A percentile compares a stretch with the other conserved stretches of the same genome.
Evolutionary conservation across 768 basidiomycete species (phyloP).

Genomic region (Hericium rajendrae): DNA sequence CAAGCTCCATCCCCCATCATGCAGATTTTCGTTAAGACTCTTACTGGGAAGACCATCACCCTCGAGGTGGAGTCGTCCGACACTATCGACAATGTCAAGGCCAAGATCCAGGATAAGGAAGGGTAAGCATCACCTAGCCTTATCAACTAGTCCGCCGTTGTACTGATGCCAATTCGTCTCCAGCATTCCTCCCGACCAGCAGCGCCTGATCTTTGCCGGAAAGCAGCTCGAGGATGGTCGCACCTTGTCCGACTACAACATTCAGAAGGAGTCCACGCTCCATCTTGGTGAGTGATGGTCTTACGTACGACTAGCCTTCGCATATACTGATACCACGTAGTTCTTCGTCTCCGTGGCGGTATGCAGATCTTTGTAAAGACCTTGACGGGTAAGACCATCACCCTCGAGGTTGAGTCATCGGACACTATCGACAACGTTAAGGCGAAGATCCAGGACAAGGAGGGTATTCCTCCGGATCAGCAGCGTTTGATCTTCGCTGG

Average conservation of each 20-base stretch:
- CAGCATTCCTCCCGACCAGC: conserved; percentile 90
- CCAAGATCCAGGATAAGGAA: conserved; percentile 97
- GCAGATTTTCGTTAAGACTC: conserved; percentile 49
- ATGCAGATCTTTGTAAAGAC: conserved; percentile 73
- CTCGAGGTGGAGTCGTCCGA: conserved; percentile 97
- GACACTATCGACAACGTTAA: conserved; percentile 97
- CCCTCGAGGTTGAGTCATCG: conserved; percentile 94
- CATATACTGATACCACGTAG: too few relatives aligned
- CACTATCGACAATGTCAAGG: conserved; percentile 97
- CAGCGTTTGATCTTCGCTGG: conserved; percentile 98
- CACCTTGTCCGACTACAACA: conserved; percentile 92
- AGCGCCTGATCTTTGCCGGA: conserved; percentile 97
- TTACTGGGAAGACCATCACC: conserved; percentile 94
- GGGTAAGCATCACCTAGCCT: too few relatives aligned
- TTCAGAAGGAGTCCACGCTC: conserved; percentile 99
- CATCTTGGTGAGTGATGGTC: conserved; percentile 72
- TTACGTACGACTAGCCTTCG: too few relatives aligned
- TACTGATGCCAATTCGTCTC: too few relatives aligned
- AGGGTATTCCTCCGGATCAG: conserved; percentile 87
- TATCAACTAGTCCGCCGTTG: too few relatives aligned
- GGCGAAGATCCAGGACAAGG: conserved; percentile 73
- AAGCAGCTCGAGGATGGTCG: conserved; percentile 99
- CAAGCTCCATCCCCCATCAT: conserved; percentile 18
- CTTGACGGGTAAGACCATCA: conserved; percentile 95
- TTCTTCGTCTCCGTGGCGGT: not conserved